A percentile compares a stretch with the other conserved stretches of the same genome.
Conservation (phyloP, 495 filamentous ascomycete species). For the Hapsidospora chrysogenum region DNA sequence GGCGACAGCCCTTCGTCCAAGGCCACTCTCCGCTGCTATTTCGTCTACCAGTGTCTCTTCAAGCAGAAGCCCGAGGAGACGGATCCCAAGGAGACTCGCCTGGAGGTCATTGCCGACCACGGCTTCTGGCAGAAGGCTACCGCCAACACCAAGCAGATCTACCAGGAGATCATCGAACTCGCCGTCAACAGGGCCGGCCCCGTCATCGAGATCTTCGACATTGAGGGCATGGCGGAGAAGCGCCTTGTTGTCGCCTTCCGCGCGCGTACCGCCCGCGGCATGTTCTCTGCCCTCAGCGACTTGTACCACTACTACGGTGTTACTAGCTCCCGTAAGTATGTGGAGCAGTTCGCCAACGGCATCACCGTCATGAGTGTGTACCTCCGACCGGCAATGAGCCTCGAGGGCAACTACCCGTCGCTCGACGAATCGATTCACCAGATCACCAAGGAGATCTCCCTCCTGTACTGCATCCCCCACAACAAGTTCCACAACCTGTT, state of each 20-base stretch:
- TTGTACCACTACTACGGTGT: constrained; percentile 97
- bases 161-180: constrained; percentile 79
- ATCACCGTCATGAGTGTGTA: constrained; percentile 95
- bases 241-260: constrained; percentile 87
- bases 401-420: constrained; percentile 27
- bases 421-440: constrained; percentile 95
- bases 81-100: constrained; percentile 60
- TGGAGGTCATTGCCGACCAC: constrained; percentile 85
- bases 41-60: constrained; percentile 88
- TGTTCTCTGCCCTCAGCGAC: constrained; percentile 92
- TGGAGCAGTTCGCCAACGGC: constrained; percentile 97
- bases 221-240: constrained; percentile 80
- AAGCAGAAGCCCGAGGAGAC: constrained; percentile 48
- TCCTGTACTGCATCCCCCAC: constrained; percentile 94
- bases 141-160: constrained; percentile 84
- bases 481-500: constrained; percentile 89
- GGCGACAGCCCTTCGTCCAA: constrained; percentile 34
- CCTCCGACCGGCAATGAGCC: constrained; percentile 49
- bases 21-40: constrained; percentile 87
- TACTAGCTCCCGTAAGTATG: constrained; percentile 90
- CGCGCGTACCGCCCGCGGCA: constrained; percentile 74
- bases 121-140: constrained; percentile 92
- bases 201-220: constrained; percentile 95
- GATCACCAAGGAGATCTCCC: constrained; percentile 94
- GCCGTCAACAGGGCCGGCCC: constrained; percentile 72